Base-by-base conservation (phyloP, 2,329 filamentous ascomycete species). In the Colletotrichum ledebouriae region DNA sequence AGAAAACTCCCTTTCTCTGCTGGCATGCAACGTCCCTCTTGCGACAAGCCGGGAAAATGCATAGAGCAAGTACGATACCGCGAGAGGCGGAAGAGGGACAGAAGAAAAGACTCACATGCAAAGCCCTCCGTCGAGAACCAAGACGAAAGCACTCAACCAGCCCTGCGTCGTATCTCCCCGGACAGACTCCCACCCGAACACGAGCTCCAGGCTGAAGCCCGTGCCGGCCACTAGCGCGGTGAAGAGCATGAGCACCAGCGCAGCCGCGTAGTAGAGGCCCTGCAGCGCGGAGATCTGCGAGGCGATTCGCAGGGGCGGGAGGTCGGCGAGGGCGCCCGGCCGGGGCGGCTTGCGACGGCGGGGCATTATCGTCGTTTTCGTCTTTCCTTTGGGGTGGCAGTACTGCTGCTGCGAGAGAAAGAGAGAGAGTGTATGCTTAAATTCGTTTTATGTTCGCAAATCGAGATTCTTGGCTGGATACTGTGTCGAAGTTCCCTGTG, bases 141-240 rank as follows among this genome's bases (percentile, higher is more conserved):
- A 87, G 15, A 90, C 77, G 72, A 90, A 85, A 1, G 83, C 86
- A 71, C 86, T 76, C 70, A 90, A 76, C 86, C 87, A 90, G 10
- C 88, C 88, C 71, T 87, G 84, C 10, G 87, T 89, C 17, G 85
- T 89, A 78, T 90, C 88, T 42, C 86, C 88, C 70, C 87, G 83
- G 67, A 90, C 79, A n/a, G 80, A 77, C 41, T 83, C 80, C 87
- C 87, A 89, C 63, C 86, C 86, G 66, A 90, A 85, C 13, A 90
- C 77, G 67, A 89, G 77, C 72, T 86, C 83, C 7, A 85, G 72
- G 61, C 78, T 81, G 73, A 90, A 89, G 2, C 79, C 75, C 33
- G 83, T 80, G 37, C 88, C 88, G n/a, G 86, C 83, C 20, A 89
- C 85, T 44, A 89, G 83, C 12, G 85, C 79, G 10, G 85, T 87